Percentiles rank a stretch among this genome's conserved stretches.
Evolutionary conservation across 345 rosid species (phyloP).

Genomic region (Noccaea caerulescens): DNA sequence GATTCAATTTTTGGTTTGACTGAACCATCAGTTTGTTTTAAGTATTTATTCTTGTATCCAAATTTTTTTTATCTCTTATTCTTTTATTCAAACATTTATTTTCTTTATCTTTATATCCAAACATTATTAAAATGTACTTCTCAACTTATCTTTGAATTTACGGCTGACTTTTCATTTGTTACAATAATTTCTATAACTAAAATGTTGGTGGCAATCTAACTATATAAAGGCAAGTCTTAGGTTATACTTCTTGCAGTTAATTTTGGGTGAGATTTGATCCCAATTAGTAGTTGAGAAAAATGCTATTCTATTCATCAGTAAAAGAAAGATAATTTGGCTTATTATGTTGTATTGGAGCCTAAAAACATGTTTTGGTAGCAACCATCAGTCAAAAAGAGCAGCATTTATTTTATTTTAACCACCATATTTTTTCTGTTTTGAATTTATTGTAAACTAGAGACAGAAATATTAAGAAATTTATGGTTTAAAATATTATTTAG

Average conservation of each 20-base stretch:
- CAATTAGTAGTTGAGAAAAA: conserved; percentile 24
- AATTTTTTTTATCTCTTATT: too few species aligned
- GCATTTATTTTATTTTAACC: not conserved
- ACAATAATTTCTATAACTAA: conserved; percentile 1
- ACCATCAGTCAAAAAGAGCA: not conserved
- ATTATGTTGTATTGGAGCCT: not conserved
- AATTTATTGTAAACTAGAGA: too few species aligned
- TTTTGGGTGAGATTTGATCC: conserved; percentile 8
- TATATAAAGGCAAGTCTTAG: conserved; percentile 14
- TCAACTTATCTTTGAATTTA: not conserved
- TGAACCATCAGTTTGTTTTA: too few species aligned
- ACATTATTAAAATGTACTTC: too few species aligned
- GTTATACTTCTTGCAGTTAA: not conserved
- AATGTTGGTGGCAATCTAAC: conserved; percentile 11
- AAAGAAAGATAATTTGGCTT: not conserved
- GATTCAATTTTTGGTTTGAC: too few species aligned
- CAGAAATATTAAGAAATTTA: too few species aligned
- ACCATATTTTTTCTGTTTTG: too few species aligned
- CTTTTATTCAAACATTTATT: too few species aligned
- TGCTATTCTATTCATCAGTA: conserved; percentile 6
- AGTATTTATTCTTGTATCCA: too few species aligned
- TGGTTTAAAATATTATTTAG: too few species aligned
- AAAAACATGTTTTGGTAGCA: not conserved
- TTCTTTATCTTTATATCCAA: too few species aligned
- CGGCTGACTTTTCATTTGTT: not conserved